Evolutionary conservation across 2,329 filamentous ascomycete species (phyloP).

Genomic region (Xylaria sp.): DNA sequence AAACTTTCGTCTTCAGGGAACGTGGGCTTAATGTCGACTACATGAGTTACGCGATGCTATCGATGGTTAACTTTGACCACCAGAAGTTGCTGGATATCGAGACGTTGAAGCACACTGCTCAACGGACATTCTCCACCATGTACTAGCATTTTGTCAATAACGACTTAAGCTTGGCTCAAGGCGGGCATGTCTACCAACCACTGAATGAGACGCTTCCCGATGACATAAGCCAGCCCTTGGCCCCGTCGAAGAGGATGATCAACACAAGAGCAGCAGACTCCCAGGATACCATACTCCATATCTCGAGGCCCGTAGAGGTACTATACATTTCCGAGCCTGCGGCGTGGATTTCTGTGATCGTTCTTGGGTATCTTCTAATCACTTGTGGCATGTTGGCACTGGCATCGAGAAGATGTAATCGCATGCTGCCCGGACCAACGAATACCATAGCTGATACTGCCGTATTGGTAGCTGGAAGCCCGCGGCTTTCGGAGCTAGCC

Average conservation of each 20-base stretch:
- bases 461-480: slow-evolving; percentile 10
- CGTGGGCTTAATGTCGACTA: slow-evolving; percentile 11
- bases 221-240: slow-evolving; percentile 9
- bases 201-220: not conserved
- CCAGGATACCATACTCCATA: not conserved
- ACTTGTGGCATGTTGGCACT: not conserved
- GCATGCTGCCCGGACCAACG: slow-evolving; percentile 2
- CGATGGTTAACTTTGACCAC: slow-evolving; percentile 17
- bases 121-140: slow-evolving; percentile 11
- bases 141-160: slow-evolving; percentile 8
- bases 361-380: slow-evolving; percentile 14
- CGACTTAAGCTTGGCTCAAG: not conserved
- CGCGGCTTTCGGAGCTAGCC: not conserved
- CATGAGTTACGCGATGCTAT: slow-evolving; percentile 19
- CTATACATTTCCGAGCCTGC: slow-evolving; percentile 17
- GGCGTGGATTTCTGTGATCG: slow-evolving; percentile 9
- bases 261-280: no score
- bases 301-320: slow-evolving; percentile 10
- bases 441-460: slow-evolving; percentile 15
- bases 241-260: not conserved
- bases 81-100: slow-evolving; percentile 11
- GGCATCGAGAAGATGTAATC: not conserved
- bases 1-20: slow-evolving; percentile 11
- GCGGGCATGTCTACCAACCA: slow-evolving; percentile 8
- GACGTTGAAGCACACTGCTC: slow-evolving; percentile 4